Evolutionary conservation across 116 monocot genomes (phyloP).

Genomic region (Cymodocea nodosa): DNA sequence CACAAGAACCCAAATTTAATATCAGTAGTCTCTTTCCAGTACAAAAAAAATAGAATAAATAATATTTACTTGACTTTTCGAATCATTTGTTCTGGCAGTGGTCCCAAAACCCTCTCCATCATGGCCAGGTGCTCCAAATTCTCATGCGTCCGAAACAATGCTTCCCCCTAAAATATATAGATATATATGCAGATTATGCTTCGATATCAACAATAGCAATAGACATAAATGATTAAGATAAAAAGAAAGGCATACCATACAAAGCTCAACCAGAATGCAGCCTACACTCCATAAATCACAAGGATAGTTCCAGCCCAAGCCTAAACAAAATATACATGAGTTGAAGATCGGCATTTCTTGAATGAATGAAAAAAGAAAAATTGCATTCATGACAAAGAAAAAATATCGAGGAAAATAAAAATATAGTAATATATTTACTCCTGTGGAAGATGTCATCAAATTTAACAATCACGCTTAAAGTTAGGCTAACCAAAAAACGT

Average conservation of each 20-base stretch:
- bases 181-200: background rate
- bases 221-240: background rate
- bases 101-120: too few relatives aligned
- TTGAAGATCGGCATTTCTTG: background rate
- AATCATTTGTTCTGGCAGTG: too few relatives aligned
- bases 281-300: conserved; percentile 94
- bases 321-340: conserved; percentile 15
- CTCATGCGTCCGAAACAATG: conserved; percentile 88
- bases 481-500: too few relatives aligned
- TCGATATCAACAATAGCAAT: background rate
- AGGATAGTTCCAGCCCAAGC: conserved; percentile 86
- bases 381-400: too few relatives aligned
- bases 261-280: conserved; percentile 83
- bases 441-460: too few relatives aligned
- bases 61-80: conserved; percentile 10
- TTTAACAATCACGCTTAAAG: too few relatives aligned
- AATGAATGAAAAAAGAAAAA: background rate
- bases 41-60: too few relatives aligned
- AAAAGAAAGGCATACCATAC: conserved; percentile 29
- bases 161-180: conserved; percentile 45
- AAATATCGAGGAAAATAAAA: too few relatives aligned
- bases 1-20: too few relatives aligned
- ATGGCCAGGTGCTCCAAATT: conserved; percentile 73
- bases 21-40: too few relatives aligned
- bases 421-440: too few relatives aligned